Evolutionary conservation across 2,329 filamentous ascomycete genomes (phyloP), one percentile per base, ranked within the genome.

Genomic region (Drechslerella stenobrocha): DNA sequence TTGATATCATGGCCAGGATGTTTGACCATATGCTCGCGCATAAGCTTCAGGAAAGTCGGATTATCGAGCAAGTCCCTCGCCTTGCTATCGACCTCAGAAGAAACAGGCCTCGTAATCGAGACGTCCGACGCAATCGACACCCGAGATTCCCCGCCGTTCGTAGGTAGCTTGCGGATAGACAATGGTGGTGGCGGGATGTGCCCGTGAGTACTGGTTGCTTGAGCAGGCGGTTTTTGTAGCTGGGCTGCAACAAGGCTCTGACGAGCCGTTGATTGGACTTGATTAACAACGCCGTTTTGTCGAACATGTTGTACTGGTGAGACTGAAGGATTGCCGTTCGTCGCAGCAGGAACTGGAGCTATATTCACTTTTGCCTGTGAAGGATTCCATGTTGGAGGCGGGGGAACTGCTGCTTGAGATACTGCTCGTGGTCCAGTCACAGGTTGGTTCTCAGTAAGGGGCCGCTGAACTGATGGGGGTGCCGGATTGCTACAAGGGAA

Each of bases 341-440:
- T 23, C 13, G 24, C 24, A 26, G 22, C 22, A 9, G 55, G 18
- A 30, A 3, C 24, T 11, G 45, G 20, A 45, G n/a, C 42, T 5
- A 15, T 8, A 24, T 59, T 44, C 15, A 50, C 15, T 47, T 51
- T 60, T 11, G 55, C 15, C 20, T 67, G 55, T 2, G 63, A 28
- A 6, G 63, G 63, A 51, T 67, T 60, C 63, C 63, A 67, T 28
- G 55, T 15, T 7, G 55, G 63, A n/a, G 63, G 63, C 13, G 50
- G 55, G 32, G 55, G 63, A 26, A 55, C 50, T 8, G 23, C 42
- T 18, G 63, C 42, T 18, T 30, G 35, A 13, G 53, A 8, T 1
- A 45, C 37, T 5, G 44, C 18, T 26, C 46, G 55, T 5, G 45
- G 48, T 47, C 45, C 52, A 40, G 24, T 22, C 3, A 32, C 35